Percentiles rank a stretch among this genome's conserved stretches.
These are phyloP conservation scores for Prunus kanzakura DNA, from an alignment of 306 rosid genomes.

Conservation along the genomic window DNA sequence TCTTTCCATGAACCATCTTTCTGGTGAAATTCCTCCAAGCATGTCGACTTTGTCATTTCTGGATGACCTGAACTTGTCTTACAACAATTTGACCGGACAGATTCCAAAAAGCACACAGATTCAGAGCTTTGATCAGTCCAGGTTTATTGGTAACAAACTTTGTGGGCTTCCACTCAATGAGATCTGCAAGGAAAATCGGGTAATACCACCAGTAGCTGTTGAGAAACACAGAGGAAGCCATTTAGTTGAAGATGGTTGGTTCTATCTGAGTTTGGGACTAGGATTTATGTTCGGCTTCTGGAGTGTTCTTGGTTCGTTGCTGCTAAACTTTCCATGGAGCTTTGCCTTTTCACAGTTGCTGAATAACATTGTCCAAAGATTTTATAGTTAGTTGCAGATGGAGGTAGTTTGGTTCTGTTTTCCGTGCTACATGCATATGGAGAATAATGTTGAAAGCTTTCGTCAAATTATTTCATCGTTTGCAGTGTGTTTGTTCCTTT, in stretches of 20 bases:
- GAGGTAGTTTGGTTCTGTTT: too few species aligned
- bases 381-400: not conserved
- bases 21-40: slow-evolving; percentile 1
- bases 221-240: slow-evolving; percentile 11
- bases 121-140: not conserved
- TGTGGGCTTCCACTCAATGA: not conserved
- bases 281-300: slow-evolving; percentile 5
- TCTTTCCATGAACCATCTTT: slow-evolving; percentile 10
- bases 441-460: too few species aligned
- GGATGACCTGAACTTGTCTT: not conserved
- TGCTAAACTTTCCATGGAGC: not conserved
- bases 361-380: not conserved
- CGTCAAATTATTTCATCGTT: too few species aligned
- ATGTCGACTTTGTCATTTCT: not conserved
- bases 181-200: not conserved
- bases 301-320: not conserved
- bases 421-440: too few species aligned
- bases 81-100: not conserved
- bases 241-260: not conserved
- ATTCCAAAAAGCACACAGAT: not conserved
- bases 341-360: not conserved
- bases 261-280: slow-evolving; percentile 8
- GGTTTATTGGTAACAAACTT: not conserved
- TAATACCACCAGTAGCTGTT: not conserved
- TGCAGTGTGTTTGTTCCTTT: too few species aligned